Evolutionary conservation across 2,329 filamentous ascomycete genomes (phyloP).

Genomic region (Pyricularia sp.): DNA sequence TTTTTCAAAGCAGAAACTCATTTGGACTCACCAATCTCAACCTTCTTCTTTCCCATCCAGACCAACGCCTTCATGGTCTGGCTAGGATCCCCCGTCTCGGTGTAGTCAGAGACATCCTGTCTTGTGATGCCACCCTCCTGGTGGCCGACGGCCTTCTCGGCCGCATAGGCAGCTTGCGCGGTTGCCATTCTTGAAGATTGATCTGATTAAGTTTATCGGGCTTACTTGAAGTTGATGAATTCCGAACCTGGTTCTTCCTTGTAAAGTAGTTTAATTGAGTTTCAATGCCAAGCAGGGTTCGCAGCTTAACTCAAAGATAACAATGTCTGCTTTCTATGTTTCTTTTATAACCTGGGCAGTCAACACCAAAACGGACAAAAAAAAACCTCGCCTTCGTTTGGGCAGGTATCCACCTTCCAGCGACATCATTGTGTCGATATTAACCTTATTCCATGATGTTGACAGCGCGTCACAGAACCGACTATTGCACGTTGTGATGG

Average conservation of each 20-base stretch:
- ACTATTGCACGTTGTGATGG: not conserved
- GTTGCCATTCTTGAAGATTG: slow-evolving; percentile 1
- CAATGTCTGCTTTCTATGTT: not conserved
- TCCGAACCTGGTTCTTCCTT: not conserved
- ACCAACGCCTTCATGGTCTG: slow-evolving; percentile 67
- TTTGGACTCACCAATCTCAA: slow-evolving; percentile 43
- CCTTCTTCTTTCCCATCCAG: slow-evolving; percentile 73
- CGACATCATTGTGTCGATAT: not conserved
- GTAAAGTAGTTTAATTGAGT: not conserved
- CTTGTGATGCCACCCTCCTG: slow-evolving; percentile 24
- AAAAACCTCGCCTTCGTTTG: not conserved
- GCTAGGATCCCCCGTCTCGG: slow-evolving; percentile 27
- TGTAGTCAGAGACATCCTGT: slow-evolving; percentile 57
- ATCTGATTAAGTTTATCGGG: not conserved
- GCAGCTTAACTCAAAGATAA: not conserved
- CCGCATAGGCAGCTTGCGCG: slow-evolving; percentile 3
- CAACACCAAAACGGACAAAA: not conserved
- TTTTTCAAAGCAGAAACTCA: too few relatives aligned
- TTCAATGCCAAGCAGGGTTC: not conserved
- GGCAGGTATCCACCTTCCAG: not conserved
- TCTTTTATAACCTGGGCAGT: not conserved
- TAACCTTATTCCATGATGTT: not conserved
- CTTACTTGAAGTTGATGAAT: not conserved
- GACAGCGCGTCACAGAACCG: not conserved
- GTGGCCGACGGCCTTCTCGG: slow-evolving; percentile 5